phyloP scores from a whole-genome alignment of 1,284 basidiomycete species.

The Leccinum olivaceoglutinosum region DNA sequence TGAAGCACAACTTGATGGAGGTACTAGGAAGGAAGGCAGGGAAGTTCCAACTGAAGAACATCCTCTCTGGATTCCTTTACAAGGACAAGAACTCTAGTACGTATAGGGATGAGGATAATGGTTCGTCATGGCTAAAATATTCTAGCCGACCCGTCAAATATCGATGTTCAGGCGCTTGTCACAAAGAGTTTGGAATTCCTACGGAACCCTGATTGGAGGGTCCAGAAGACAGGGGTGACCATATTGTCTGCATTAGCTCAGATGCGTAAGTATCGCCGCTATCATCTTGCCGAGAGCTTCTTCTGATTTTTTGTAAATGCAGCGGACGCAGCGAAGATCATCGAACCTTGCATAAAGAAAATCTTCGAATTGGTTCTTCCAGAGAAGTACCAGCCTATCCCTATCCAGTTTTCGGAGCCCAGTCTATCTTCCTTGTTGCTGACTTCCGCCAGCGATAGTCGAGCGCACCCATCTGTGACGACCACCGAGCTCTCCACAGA shows the following conservation, averaged over 20 bases:
- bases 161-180: constrained; percentile 11
- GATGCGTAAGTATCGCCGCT: constrained; percentile 10
- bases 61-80: constrained; percentile 19
- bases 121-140: neutral
- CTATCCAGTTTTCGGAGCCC: neutral
- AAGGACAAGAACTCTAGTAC: constrained; percentile 18
- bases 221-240: constrained; percentile 21
- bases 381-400: constrained; percentile 3
- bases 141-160: constrained; percentile 6
- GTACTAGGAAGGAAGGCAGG: constrained; percentile 17
- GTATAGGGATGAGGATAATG: neutral
- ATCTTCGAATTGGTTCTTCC: constrained; percentile 20
- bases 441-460: neutral
- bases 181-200: constrained; percentile 11
- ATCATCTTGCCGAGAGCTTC: neutral
- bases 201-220: constrained; percentile 7
- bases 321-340: constrained; percentile 14
- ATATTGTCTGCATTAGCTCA: constrained; percentile 20
- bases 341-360: constrained; percentile 5
- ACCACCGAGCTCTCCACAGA: neutral
- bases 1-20: constrained; percentile 7
- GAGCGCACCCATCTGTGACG: neutral
- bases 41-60: constrained; percentile 11
- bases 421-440: neutral
- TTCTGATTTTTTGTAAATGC: neutral